phyloP scores from a whole-genome alignment of 2,329 filamentous ascomycete species.

The Gaeumannomyces sp. region DNA sequence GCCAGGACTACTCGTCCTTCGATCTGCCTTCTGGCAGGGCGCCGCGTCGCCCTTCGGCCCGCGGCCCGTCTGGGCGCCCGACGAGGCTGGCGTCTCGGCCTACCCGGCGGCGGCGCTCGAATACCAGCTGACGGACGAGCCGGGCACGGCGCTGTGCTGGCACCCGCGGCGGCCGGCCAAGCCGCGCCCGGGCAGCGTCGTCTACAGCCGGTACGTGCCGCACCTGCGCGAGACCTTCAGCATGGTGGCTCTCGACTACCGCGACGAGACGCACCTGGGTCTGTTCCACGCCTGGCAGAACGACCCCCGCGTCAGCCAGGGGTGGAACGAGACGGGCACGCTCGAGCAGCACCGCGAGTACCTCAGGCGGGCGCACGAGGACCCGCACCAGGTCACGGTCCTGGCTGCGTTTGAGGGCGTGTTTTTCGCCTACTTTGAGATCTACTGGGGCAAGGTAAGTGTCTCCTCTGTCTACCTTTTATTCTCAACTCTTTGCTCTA shows the following conservation, averaged over 20 bases:
- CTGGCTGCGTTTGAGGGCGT: slow-evolving; percentile 66
- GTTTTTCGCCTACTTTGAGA: slow-evolving; percentile 71
- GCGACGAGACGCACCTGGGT: slow-evolving; percentile 55
- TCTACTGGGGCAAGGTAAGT: slow-evolving; percentile 65
- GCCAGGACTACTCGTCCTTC: slow-evolving; percentile 4
- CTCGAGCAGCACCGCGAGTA: slow-evolving; percentile 70
- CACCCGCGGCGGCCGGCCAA: slow-evolving; percentile 69
- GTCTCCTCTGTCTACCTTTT: neutral
- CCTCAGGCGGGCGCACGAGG: slow-evolving; percentile 59
- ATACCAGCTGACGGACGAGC: slow-evolving; percentile 36
- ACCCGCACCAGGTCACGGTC: slow-evolving; percentile 65
- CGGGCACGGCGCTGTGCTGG: slow-evolving; percentile 33
- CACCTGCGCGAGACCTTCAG: slow-evolving; percentile 71
- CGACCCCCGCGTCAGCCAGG: slow-evolving; percentile 71
- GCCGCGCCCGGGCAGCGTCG: slow-evolving; percentile 60
- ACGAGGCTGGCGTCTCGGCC: slow-evolving; percentile 29
- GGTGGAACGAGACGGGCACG: slow-evolving; percentile 75
- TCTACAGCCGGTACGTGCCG: slow-evolving; percentile 75
- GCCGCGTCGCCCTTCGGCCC: slow-evolving; percentile 57
- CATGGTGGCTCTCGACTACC: slow-evolving; percentile 66
- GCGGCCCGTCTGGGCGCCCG: slow-evolving; percentile 55
- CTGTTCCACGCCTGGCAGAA: slow-evolving; percentile 80
- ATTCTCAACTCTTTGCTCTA: neutral
- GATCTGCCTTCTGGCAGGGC: slow-evolving; percentile 17
- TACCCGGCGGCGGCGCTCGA: slow-evolving; percentile 44